Evolutionary conservation across 2,329 filamentous ascomycete species (phyloP).

Genomic region (Aureobasidium sp.): DNA sequence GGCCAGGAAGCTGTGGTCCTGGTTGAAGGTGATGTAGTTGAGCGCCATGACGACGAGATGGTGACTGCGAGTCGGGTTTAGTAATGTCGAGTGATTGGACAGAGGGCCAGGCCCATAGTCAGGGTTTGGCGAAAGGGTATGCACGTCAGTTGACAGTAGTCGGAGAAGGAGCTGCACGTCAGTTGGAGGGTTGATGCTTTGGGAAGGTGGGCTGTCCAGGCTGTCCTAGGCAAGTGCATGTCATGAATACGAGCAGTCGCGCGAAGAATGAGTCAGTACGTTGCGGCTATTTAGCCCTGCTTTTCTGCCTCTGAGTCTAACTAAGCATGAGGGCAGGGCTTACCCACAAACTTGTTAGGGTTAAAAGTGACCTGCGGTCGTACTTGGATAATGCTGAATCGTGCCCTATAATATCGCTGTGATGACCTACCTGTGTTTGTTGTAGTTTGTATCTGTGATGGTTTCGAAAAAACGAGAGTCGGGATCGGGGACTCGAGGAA

Average conservation of each 20-base stretch:
- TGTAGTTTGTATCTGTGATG: neutral
- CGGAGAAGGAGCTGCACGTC: neutral
- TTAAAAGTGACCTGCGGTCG: neutral
- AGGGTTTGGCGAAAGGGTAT: neutral
- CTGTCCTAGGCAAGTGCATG: neutral
- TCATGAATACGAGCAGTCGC: neutral
- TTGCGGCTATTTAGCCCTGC: neutral
- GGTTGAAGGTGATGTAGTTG: constrained; percentile 99
- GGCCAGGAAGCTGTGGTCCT: constrained; percentile 95
- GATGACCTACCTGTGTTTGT: neutral
- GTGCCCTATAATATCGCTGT: neutral
- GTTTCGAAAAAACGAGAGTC: neutral
- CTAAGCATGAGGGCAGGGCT: neutral
- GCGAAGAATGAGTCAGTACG: neutral
- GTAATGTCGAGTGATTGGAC: neutral
- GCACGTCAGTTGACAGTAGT: neutral
- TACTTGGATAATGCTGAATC: neutral
- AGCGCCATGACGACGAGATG: constrained; percentile 39
- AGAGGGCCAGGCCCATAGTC: neutral
- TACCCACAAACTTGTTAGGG: neutral
- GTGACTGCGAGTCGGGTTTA: neutral
- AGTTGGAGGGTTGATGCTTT: neutral
- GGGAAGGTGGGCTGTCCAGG: neutral
- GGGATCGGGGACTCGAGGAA: neutral
- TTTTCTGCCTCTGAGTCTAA: neutral